These are phyloP conservation scores for Naganishia friedmannii DNA, from an alignment of 768 basidiomycete genomes.

Conservation along the genomic window DNA sequence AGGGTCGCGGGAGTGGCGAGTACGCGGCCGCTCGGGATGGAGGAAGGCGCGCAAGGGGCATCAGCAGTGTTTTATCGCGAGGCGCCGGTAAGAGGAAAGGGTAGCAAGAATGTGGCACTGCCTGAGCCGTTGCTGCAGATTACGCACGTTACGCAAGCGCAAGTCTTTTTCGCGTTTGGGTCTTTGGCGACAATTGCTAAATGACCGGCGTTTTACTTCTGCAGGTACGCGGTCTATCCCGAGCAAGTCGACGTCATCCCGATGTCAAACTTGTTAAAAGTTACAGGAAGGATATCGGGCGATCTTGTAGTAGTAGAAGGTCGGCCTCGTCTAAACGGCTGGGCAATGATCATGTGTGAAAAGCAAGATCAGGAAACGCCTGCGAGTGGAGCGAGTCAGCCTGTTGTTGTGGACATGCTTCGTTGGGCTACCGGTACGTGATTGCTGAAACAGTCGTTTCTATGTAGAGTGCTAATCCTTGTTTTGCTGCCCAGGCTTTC, in stretches of 20 bases:
- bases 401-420: conserved; percentile 74
- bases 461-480: neutral
- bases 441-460: neutral
- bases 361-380: conserved; percentile 35
- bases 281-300: conserved; percentile 78
- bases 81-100: conserved; percentile 63
- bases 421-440: conserved; percentile 81
- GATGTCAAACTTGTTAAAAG: conserved; percentile 82
- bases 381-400: conserved; percentile 55
- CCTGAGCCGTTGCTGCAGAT: conserved; percentile 64
- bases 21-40: conserved; percentile 13
- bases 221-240: conserved; percentile 77
- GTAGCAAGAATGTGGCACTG: conserved; percentile 54
- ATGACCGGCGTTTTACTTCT: neutral
- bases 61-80: conserved; percentile 28
- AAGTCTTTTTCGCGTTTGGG: conserved; percentile 27
- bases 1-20: conserved; percentile 24
- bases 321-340: conserved; percentile 64
- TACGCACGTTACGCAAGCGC: conserved; percentile 71
- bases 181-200: neutral
- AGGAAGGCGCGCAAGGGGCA: conserved; percentile 3
- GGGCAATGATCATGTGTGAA: conserved; percentile 89
- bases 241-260: conserved; percentile 89
- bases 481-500: conserved; percentile 60
- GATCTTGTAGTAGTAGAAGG: conserved; percentile 68